These are phyloP conservation scores for Mycosphaerelloides madeirae DNA, from an alignment of 2,329 filamentous ascomycete genomes.

Conservation along the genomic window DNA sequence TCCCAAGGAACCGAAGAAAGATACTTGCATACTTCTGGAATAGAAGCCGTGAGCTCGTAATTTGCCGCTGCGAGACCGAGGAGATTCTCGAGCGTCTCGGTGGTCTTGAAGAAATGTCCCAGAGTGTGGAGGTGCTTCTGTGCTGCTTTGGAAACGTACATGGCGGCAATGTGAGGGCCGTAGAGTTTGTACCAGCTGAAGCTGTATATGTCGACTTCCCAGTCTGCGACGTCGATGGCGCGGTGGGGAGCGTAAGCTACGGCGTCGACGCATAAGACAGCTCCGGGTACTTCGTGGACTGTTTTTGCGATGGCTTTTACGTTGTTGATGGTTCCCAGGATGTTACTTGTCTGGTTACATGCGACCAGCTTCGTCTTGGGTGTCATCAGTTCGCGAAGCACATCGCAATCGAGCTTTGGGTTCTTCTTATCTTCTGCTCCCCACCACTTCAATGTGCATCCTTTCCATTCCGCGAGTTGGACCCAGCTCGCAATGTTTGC, in stretches of 20 bases:
- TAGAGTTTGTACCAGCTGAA: slow-evolving; percentile 83
- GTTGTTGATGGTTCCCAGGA: slow-evolving; percentile 67
- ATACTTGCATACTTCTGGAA: slow-evolving; percentile 60
- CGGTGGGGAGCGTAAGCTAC: slow-evolving; percentile 74
- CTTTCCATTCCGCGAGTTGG: slow-evolving; percentile 57
- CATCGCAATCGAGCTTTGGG: slow-evolving; percentile 55
- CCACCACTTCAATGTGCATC: slow-evolving; percentile 68
- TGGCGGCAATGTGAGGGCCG: slow-evolving; percentile 66
- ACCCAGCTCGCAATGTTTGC: slow-evolving; percentile 73
- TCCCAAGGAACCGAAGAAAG: slow-evolving; percentile 43
- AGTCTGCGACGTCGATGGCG: slow-evolving; percentile 60
- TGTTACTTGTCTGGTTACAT: slow-evolving; percentile 69
- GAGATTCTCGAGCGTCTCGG: slow-evolving; percentile 58
- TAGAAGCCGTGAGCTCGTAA: slow-evolving; percentile 63
- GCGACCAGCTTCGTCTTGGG: slow-evolving; percentile 64
- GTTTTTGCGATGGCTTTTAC: slow-evolving; percentile 52
- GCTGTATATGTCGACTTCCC: slow-evolving; percentile 71
- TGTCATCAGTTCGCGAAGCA: slow-evolving; percentile 57
- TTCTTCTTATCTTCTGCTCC: slow-evolving; percentile 39
- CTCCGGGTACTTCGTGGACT: slow-evolving; percentile 50
- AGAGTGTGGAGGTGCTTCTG: slow-evolving; percentile 54
- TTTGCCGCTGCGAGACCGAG: slow-evolving; percentile 63
- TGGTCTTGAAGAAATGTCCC: slow-evolving; percentile 63
- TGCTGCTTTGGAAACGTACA: slow-evolving; percentile 60
- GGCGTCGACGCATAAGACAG: slow-evolving; percentile 67